phyloP scores from a whole-genome alignment of 805 yeast species.

The Candida rishiriensis region DNA sequence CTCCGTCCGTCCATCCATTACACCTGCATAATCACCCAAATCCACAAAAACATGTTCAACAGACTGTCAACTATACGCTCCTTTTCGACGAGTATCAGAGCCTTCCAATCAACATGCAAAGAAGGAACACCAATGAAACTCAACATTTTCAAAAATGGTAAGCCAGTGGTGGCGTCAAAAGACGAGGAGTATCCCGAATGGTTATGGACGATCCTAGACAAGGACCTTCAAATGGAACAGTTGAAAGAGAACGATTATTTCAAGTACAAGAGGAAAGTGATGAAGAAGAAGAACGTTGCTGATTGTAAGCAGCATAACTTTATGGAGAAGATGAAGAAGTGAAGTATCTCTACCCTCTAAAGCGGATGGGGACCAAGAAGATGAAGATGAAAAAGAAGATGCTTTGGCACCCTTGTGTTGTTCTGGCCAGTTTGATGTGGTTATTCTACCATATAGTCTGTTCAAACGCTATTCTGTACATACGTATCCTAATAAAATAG shows the following conservation, averaged over 20 bases:
- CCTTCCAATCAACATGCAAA: slow-evolving; percentile 46
- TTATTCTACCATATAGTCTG: too few species aligned
- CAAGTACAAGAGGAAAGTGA: slow-evolving; percentile 62
- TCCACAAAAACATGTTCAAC: too few species aligned
- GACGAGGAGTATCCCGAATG: slow-evolving; percentile 91
- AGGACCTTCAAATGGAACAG: slow-evolving; percentile 51
- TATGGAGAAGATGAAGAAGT: slow-evolving; percentile 46
- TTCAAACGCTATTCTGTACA: too few species aligned
- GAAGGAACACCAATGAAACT: slow-evolving; percentile 72
- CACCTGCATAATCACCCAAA: background rate
- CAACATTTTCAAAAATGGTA: slow-evolving; percentile 73
- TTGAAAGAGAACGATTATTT: slow-evolving; percentile 54
- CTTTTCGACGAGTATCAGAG: slow-evolving; percentile 15
- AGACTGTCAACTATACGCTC: slow-evolving; percentile 9
- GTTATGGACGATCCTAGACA: slow-evolving; percentile 85
- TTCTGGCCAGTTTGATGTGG: too few species aligned
- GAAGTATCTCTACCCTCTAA: background rate
- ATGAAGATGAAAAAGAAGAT: too few species aligned
- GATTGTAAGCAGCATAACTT: slow-evolving; percentile 78
- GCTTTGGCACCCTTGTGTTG: too few species aligned
- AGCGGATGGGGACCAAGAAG: background rate
- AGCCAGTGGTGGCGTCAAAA: slow-evolving; percentile 81
- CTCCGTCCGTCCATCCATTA: background rate
- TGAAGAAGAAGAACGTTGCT: slow-evolving; percentile 64
- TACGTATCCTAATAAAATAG: too few species aligned